Percentiles rank a stretch among this genome's conserved stretches.
Conservation (phyloP, 257 asterid species). For the Solanum piurae region DNA sequence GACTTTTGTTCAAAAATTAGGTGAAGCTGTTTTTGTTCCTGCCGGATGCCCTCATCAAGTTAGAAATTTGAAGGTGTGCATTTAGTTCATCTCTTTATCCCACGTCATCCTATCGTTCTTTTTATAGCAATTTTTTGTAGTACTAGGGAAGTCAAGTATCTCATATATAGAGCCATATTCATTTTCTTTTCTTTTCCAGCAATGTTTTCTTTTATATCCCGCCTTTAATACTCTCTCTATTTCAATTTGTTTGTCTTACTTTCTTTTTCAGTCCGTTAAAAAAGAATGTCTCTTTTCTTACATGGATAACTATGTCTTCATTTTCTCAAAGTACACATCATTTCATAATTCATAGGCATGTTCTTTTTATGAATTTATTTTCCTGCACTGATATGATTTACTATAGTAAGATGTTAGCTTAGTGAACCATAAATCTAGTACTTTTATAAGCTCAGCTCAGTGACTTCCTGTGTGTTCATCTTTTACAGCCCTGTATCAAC, state of each 20-base stretch:
- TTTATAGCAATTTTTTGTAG: background rate
- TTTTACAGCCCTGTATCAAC: slow-evolving; percentile 29
- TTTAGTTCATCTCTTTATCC: background rate
- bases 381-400: background rate
- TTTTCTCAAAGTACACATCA: background rate
- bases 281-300: background rate
- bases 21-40: slow-evolving; percentile 37
- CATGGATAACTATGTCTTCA: background rate
- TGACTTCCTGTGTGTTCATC: background rate
- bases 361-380: background rate
- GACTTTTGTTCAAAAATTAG: slow-evolving; percentile 35
- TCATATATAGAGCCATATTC: background rate
- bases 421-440: background rate
- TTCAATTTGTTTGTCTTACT: background rate
- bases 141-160: background rate
- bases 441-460: background rate
- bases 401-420: background rate
- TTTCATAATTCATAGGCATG: background rate
- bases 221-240: background rate
- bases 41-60: slow-evolving; percentile 47
- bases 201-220: background rate
- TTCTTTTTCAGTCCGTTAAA: no score
- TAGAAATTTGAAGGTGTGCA: slow-evolving; percentile 29
- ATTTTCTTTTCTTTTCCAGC: background rate
- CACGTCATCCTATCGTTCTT: background rate